A percentile compares a stretch with the other conserved stretches of the same genome.
Conservation (phyloP, 306 rosid species). For the Quillaja saponaria region DNA sequence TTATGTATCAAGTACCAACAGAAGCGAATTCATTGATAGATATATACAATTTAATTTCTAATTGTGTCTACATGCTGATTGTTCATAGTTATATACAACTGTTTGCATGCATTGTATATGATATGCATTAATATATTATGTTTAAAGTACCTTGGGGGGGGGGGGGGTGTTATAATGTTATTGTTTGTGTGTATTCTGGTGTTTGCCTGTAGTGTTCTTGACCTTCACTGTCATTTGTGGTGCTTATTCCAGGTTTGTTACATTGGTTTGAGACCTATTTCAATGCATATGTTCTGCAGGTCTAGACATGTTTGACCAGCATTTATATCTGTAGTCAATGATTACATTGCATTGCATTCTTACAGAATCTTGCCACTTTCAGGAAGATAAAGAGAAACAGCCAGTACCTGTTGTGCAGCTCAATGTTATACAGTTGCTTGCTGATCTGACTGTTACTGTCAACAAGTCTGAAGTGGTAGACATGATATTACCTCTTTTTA, state of each 20-base stretch:
- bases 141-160: slow-evolving; percentile 7
- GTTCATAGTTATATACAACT: neutral
- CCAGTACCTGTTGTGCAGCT: slow-evolving; percentile 82
- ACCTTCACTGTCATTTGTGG: slow-evolving; percentile 20
- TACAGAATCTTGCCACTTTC: slow-evolving; percentile 41
- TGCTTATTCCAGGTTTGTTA: neutral
- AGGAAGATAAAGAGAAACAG: slow-evolving; percentile 86
- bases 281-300: neutral
- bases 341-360: slow-evolving; percentile 21
- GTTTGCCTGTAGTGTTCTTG: slow-evolving; percentile 2
- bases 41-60: slow-evolving; percentile 13
- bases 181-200: neutral
- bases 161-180: neutral
- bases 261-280: neutral
- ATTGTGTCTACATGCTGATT: neutral
- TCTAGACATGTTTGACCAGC: slow-evolving; percentile 19
- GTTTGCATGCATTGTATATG: neutral
- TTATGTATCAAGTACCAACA: slow-evolving; percentile 21
- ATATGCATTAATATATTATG: slow-evolving; percentile 19
- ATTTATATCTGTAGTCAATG: slow-evolving; percentile 10
- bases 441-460: slow-evolving; percentile 73
- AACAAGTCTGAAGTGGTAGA: slow-evolving; percentile 87
- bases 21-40: slow-evolving; percentile 12
- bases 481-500: slow-evolving; percentile 84
- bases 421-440: slow-evolving; percentile 79